Conservation (phyloP, 163 green algal species). For the Picocystis sp. region DNA sequence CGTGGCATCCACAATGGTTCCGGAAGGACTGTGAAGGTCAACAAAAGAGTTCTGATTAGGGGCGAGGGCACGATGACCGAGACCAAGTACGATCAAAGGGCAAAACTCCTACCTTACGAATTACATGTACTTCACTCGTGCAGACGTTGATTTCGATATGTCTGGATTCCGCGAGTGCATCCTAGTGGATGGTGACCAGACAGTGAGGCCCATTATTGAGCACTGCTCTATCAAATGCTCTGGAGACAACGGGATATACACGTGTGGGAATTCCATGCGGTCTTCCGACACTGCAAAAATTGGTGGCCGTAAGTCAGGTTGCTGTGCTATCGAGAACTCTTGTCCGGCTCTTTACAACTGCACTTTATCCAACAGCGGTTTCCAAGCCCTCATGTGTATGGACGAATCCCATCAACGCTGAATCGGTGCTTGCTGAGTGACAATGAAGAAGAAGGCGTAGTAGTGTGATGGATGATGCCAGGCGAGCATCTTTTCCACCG, state of each 20-base stretch:
- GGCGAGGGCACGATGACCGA: conserved; percentile 30
- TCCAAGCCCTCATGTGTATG: background rate
- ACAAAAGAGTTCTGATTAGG: conserved; percentile 45
- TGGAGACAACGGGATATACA: conserved; percentile 37
- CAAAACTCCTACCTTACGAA: conserved; percentile 43
- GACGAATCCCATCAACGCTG: background rate
- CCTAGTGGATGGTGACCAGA: conserved; percentile 11
- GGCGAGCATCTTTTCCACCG: conserved; percentile 15
- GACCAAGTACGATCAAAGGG: conserved; percentile 36
- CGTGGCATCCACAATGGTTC: conserved; percentile 46
- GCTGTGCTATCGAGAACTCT: conserved; percentile 20
- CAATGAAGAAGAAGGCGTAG: conserved; percentile 29
- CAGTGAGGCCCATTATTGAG: conserved; percentile 18
- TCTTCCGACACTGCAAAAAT: conserved; percentile 21
- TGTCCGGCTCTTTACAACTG: conserved; percentile 20
- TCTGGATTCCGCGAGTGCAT: conserved; percentile 44
- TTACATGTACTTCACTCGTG: conserved; percentile 15
- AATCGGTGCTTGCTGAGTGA: conserved; percentile 13
- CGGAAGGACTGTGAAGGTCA: conserved; percentile 24
- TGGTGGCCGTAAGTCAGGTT: conserved; percentile 21
- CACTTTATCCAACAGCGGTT: conserved; percentile 26
- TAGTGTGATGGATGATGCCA: conserved; percentile 26
- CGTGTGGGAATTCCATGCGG: conserved; percentile 10
- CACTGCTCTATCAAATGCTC: conserved; percentile 22
- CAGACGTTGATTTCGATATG: conserved; percentile 42